phyloP scores from a whole-genome alignment of 805 yeast genomes.

The Candida dendrica region DNA sequence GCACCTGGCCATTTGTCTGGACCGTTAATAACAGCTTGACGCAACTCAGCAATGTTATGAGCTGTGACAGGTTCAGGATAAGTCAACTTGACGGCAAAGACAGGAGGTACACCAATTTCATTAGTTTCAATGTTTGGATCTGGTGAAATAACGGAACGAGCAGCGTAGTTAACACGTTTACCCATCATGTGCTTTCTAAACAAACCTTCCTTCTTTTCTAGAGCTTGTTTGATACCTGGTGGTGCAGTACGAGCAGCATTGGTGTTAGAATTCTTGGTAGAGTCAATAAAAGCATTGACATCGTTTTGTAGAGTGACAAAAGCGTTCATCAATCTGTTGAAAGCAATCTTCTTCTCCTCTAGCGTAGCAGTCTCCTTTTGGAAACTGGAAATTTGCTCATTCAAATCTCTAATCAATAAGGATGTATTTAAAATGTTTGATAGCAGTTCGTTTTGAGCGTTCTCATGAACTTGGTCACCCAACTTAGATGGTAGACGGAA shows the following conservation, averaged over 20 bases:
- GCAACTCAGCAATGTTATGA: constrained; percentile 80
- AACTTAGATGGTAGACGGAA: constrained; percentile 94
- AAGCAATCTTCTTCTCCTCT: constrained; percentile 69
- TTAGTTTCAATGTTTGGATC: constrained; percentile 97
- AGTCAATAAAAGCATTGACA: constrained; percentile 88
- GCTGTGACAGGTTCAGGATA: constrained; percentile 98
- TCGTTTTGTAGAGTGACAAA: constrained; percentile 94
- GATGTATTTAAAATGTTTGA: constrained; percentile 76
- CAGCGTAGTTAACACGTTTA: constrained; percentile 97
- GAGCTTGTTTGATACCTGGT: constrained; percentile 96
- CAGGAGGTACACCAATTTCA: constrained; percentile 98
- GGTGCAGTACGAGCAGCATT: constrained; percentile 57
- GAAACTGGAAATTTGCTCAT: constrained; percentile 66
- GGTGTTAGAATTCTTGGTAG: constrained; percentile 77
- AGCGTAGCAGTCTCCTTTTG: constrained; percentile 52
- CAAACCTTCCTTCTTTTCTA: constrained; percentile 97
- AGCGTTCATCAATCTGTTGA: constrained; percentile 89
- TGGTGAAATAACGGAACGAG: constrained; percentile 97
- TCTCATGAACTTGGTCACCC: constrained; percentile 95
- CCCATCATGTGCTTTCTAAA: constrained; percentile 99
- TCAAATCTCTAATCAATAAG: constrained; percentile 77
- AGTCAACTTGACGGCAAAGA: constrained; percentile 89
- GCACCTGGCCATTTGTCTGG: constrained; percentile 99
- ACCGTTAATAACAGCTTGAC: constrained; percentile 95
- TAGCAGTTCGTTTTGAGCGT: constrained; percentile 83